Conservation (phyloP, 352 stramenopile species). For the Pelagophyceae sp. region DNA sequence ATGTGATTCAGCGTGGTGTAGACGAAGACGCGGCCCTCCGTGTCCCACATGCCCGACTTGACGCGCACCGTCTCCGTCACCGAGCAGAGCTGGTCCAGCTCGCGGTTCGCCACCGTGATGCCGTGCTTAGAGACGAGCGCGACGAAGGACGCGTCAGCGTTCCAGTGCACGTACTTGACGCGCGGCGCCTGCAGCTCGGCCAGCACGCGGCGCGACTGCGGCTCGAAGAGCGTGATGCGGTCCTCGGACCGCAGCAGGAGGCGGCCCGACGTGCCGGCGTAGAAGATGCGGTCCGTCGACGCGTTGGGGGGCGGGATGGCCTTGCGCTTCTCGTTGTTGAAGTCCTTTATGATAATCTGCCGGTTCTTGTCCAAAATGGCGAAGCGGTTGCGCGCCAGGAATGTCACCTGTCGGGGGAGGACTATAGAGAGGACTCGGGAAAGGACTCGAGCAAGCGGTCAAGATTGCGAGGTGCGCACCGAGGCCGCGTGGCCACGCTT, state of each 20-base stretch:
- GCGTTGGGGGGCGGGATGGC: slow-evolving; percentile 86
- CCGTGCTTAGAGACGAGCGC: slow-evolving; percentile 93
- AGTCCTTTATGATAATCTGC: slow-evolving; percentile 94
- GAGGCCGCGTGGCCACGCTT: slow-evolving; percentile 82
- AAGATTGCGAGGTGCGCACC: too few relatives aligned
- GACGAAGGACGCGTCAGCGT: slow-evolving; percentile 87
- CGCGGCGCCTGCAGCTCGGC: slow-evolving; percentile 86
- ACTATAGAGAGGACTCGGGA: too few relatives aligned
- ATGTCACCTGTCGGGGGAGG: too few relatives aligned
- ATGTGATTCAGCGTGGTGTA: slow-evolving; percentile 90
- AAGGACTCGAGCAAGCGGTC: too few relatives aligned
- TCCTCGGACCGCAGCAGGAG: slow-evolving; percentile 91
- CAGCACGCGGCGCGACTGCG: slow-evolving; percentile 86
- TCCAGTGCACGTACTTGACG: slow-evolving; percentile 97
- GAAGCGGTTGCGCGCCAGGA: slow-evolving; percentile 94
- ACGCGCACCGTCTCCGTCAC: slow-evolving; percentile 93
- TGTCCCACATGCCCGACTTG: slow-evolving; percentile 82
- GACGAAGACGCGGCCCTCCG: slow-evolving; percentile 68
- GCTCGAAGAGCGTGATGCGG: slow-evolving; percentile 96
- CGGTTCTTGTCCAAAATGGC: slow-evolving; percentile 90
- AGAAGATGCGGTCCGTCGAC: slow-evolving; percentile 88
- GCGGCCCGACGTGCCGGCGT: slow-evolving; percentile 88
- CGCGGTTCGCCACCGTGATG: slow-evolving; percentile 88
- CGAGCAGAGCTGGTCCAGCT: slow-evolving; percentile 92
- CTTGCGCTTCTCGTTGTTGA: slow-evolving; percentile 98